Conservation (phyloP, 1,284 basidiomycete genomes). For the Ganoderma leucocontextum region DNA sequence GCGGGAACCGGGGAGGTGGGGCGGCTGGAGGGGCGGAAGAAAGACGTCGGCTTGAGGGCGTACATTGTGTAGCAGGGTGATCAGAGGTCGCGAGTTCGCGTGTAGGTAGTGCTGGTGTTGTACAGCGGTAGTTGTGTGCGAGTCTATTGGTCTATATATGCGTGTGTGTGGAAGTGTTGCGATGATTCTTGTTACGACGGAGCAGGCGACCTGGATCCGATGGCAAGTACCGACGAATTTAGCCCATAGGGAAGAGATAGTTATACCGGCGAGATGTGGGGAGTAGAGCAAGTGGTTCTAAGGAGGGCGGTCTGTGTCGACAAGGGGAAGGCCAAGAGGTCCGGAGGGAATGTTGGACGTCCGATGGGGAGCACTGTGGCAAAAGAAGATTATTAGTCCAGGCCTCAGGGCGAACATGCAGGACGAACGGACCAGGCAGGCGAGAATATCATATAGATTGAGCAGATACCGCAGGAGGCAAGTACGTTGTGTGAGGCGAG, state of each 20-base stretch:
- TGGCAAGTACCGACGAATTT: slow-evolving; percentile 49
- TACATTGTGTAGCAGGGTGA: slow-evolving; percentile 55
- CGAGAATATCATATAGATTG: slow-evolving; percentile 40
- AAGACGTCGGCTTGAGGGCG: slow-evolving; percentile 70
- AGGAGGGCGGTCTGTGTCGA: slow-evolving; percentile 81
- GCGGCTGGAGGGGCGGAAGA: slow-evolving; percentile 71
- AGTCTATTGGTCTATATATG: slow-evolving; percentile 36
- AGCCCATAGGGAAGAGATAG: slow-evolving; percentile 64
- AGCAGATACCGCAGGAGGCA: slow-evolving; percentile 20
- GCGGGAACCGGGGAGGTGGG: slow-evolving; percentile 64
- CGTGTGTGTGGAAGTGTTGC: slow-evolving; percentile 14
- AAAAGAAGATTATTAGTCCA: slow-evolving; percentile 7
- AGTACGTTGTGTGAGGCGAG: slow-evolving; percentile 23
- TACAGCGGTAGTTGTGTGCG: slow-evolving; percentile 12
- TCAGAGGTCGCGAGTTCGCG: slow-evolving; percentile 27
- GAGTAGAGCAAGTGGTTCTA: slow-evolving; percentile 50
- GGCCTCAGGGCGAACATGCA: neutral
- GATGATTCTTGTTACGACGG: slow-evolving; percentile 34
- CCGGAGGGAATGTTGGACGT: slow-evolving; percentile 68
- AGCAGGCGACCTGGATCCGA: slow-evolving; percentile 50
- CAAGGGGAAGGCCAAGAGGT: slow-evolving; percentile 65
- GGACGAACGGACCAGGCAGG: slow-evolving; percentile 35
- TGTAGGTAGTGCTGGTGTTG: slow-evolving; percentile 4
- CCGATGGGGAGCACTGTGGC: slow-evolving; percentile 43
- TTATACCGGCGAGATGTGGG: slow-evolving; percentile 23